A percentile compares a stretch with the other conserved stretches of the same genome.
phyloP scores from a whole-genome alignment of 83 land plant species.

The Larix sibirica region DNA sequence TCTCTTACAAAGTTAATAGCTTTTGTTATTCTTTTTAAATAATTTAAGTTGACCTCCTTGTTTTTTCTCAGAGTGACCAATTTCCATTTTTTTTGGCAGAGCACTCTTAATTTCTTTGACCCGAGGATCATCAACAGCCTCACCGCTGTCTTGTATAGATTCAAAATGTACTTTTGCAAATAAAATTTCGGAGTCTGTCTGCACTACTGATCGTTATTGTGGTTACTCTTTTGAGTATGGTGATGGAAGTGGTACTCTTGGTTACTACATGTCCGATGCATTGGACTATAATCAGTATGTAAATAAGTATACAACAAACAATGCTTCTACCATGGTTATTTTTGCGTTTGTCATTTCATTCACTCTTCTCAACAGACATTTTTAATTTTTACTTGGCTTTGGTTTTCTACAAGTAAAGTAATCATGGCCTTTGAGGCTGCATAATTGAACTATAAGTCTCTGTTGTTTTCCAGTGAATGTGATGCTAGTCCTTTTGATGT shows the following conservation, averaged over 20 bases:
- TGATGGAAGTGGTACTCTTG: constrained; percentile 88
- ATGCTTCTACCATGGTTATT: constrained; percentile 51
- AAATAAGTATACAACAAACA: constrained; percentile 29
- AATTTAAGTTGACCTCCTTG: background rate
- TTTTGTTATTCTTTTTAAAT: background rate
- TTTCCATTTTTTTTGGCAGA: constrained; percentile 33
- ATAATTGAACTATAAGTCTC: background rate
- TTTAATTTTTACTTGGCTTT: background rate
- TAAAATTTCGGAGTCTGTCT: constrained; percentile 28
- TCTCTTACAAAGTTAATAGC: background rate
- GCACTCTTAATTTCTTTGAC: constrained; percentile 62
- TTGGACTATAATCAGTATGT: constrained; percentile 36
- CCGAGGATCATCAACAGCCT: constrained; percentile 48
- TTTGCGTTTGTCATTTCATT: constrained; percentile 66
- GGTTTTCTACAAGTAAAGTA: background rate
- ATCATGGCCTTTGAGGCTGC: background rate
- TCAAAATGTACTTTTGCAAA: constrained; percentile 33
- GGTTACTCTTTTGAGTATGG: constrained; percentile 72
- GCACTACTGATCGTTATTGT: constrained; percentile 36
- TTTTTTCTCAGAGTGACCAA: background rate
- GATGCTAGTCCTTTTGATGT: background rate
- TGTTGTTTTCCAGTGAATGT: background rate
- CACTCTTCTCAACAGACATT: background rate
- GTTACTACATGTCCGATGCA: constrained; percentile 76
- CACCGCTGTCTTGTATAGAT: constrained; percentile 51